Evolutionary conservation across 1,139 yeast species (phyloP), one percentile per base, ranked within the genome.

Genomic region (Candida neerlandica): DNA sequence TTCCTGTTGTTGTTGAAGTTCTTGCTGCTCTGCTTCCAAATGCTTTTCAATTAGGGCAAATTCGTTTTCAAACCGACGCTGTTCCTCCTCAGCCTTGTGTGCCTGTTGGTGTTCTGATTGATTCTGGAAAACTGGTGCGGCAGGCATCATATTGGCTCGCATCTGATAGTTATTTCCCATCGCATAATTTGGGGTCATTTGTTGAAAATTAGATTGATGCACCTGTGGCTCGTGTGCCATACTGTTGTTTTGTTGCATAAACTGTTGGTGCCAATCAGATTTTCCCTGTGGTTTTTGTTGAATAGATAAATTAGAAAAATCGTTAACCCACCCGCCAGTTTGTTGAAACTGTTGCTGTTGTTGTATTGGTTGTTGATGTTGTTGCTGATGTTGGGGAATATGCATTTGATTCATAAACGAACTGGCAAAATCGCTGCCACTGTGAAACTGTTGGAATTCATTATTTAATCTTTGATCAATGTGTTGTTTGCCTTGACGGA

Each of bases 31-130:
- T 42, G 52, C 59, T 14, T 49, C 55, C 37, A 73, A 56, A 49
- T 75, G 77, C 43, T 58, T 57, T 51, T 75, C 80, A 27, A 76
- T 45, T 51, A 63, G 59, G 37, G 67, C 71, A 55, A 75, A 75
- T 49, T 75, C 71, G 32, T 65, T 59, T 37, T 73, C 77, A 46
- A 75, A 67, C 27, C 58, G 61, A 43, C 62, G 57, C 21, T 60
- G 56, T 43, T 68, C 67, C 10, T 65, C 55, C 26, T 70, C 72
- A n/a, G 60, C 29, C 32, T 62, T 58, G 46, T 71, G 77, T 12
- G 65, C 33, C 49, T 67, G 67, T 52, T 62, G 61, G 48, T 71
- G 77, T 52, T 72, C 76, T 1, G 66, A 49, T 42, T 54, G 58
- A 23, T 53, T 52, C 11, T 27, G 41, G 39, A 32, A 53, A 5